Evolutionary conservation across 2,329 filamentous ascomycete species (phyloP).

Genomic region (Cordyceps tenuipes): DNA sequence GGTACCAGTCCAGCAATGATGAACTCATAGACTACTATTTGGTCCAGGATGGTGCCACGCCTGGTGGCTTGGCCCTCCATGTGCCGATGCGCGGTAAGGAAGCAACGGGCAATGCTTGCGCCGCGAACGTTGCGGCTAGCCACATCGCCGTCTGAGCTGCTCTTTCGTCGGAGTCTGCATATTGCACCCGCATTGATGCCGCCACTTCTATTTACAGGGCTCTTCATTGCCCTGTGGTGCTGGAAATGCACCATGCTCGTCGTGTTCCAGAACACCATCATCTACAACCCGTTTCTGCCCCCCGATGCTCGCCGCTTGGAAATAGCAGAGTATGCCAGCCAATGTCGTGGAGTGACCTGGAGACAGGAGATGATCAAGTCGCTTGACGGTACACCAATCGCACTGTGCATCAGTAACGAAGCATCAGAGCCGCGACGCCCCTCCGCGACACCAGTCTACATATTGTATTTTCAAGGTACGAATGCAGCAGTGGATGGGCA

Average conservation of each 20-base stretch:
- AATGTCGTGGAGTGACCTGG: conserved; percentile 59
- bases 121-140: not conserved
- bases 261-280: conserved; percentile 71
- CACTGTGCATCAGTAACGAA: conserved; percentile 46
- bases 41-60: not conserved
- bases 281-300: conserved; percentile 71
- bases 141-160: not conserved
- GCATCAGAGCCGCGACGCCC: conserved; percentile 8
- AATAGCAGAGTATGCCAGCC: conserved; percentile 52
- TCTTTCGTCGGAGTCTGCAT: conserved; percentile 19
- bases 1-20: not conserved
- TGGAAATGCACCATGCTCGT: conserved; percentile 68
- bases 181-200: conserved; percentile 44
- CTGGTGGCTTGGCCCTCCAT: not conserved
- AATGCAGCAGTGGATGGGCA: not conserved
- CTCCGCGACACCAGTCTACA: conserved; percentile 34
- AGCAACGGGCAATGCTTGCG: not conserved
- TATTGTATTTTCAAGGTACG: conserved; percentile 50
- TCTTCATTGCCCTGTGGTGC: conserved; percentile 56
- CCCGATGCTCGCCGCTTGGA: conserved; percentile 61
- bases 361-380: conserved; percentile 52
- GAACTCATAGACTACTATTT: not conserved
- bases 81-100: not conserved
- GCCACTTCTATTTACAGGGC: conserved; percentile 56
- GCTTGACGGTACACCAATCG: conserved; percentile 57